These are phyloP conservation scores for Penicillium subrubescens DNA, from an alignment of 495 filamentous ascomycete species.

Conservation along the genomic window DNA sequence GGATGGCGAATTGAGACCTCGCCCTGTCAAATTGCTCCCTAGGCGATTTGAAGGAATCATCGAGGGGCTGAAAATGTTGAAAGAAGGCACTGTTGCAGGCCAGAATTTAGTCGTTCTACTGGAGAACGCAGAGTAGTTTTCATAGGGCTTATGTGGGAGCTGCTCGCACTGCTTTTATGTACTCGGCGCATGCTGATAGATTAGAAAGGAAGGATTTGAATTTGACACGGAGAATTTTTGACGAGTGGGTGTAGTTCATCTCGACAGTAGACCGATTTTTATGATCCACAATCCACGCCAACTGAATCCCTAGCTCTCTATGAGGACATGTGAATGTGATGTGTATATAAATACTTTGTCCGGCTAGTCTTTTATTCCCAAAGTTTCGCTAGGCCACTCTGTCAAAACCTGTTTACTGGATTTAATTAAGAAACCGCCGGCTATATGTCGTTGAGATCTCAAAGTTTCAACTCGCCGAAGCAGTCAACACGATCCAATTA, in stretches of 20 bases:
- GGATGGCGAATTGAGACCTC: slow-evolving; percentile 21
- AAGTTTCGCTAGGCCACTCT: no score
- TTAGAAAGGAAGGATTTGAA: no score
- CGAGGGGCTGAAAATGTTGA: slow-evolving; percentile 27
- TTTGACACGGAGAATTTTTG: no score
- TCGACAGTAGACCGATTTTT: no score
- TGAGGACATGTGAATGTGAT: background rate
- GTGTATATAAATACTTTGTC: background rate
- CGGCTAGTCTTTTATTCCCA: background rate
- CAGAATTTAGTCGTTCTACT: slow-evolving; percentile 32
- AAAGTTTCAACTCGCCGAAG: background rate
- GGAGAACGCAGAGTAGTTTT: background rate
- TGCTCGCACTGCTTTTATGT: no score
- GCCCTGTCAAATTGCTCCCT: slow-evolving; percentile 22
- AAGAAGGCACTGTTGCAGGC: slow-evolving; percentile 29
- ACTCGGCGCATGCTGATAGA: no score
- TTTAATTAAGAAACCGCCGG: background rate
- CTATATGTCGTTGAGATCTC: background rate
- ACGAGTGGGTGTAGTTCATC: no score
- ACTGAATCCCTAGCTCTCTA: background rate
- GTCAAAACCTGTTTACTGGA: no score
- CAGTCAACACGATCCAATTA: background rate
- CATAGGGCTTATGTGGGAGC: no score
- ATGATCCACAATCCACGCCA: no score
- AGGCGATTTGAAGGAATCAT: slow-evolving; percentile 34